Evolutionary conservation across 805 yeast species (phyloP), one percentile per base, ranked within the genome.

Genomic region (Kazachstania martiniae): DNA sequence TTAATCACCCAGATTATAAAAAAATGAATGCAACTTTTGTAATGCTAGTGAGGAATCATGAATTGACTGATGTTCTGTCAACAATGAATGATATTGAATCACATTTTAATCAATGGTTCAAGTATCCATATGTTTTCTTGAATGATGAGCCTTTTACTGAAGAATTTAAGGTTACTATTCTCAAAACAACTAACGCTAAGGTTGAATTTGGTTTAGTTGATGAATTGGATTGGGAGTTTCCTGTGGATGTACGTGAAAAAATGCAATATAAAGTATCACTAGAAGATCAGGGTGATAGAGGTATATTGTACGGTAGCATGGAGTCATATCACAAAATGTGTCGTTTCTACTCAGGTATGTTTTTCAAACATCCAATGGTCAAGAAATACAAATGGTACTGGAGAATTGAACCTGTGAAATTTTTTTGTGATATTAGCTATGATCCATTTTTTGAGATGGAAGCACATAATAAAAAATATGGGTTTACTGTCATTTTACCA

Each of bases 321-420:
- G 77, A 70, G 31, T 73, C 89, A 5, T 91, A 89, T 51, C 96
- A 89, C 55, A 79, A 81, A 49, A 89, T 89, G 97, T 89, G 97
- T 53, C 68, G 95, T n/a, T 87, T 77, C 53, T 84, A 82, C 51
- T 74, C 93, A 0, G 94, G 95, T 1, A 65, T 66, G 36, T 89
- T 89, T 50, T 84, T 72, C 59, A 72, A 77, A 38, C 95, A 89
- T 54, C 81, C 80, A 5, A 51, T 83, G 40, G 77, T 89, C 27
- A 57, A 58, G 31, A 68, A 74, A 38, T 67, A 74, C 35, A 85
- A 86, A 39, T 89, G 95, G 93, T 89, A 86, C 59, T 87, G 96
- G 95, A 68, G 97, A 35, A 85, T 91, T 9, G 98, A 91, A 56
- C 97, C 97, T 3, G 91, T 89, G 25, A 77, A 82, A 42, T 85